A percentile compares a stretch with the other conserved stretches of the same genome.
Conservation (phyloP, 2,329 filamentous ascomycete species). For the Colletotrichum nymphaeae region DNA sequence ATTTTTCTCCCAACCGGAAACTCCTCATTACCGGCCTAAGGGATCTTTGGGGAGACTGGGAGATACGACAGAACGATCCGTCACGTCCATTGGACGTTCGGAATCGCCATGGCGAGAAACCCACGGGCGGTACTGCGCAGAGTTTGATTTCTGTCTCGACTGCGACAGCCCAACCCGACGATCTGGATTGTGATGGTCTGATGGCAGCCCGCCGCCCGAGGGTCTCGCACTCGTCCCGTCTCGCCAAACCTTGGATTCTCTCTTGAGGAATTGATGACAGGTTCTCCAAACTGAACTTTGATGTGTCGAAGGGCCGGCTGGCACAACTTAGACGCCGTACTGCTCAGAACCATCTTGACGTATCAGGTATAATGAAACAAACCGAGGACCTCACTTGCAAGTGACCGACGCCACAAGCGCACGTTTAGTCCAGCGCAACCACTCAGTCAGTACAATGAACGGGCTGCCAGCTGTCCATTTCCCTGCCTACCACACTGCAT, state of each 20-base stretch:
- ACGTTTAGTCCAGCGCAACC: slow-evolving; percentile 3
- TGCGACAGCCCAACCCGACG: slow-evolving; percentile 3
- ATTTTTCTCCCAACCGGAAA: slow-evolving; percentile 22
- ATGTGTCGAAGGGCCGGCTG: not conserved
- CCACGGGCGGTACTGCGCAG: not conserved
- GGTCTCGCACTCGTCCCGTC: slow-evolving; percentile 19
- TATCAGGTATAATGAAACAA: not conserved
- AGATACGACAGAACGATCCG: slow-evolving; percentile 13
- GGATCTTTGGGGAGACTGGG: not conserved
- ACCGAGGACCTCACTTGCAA: not conserved
- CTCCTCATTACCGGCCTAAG: slow-evolving; percentile 13
- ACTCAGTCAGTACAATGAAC: not conserved
- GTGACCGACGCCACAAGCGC: slow-evolving; percentile 22
- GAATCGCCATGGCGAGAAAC: not conserved
- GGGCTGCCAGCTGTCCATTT: not conserved
- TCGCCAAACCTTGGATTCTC: slow-evolving; percentile 7
- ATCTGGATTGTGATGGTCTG: slow-evolving; percentile 26
- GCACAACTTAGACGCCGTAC: not conserved
- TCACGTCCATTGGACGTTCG: slow-evolving; percentile 2
- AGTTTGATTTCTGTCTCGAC: slow-evolving; percentile 17
- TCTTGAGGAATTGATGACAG: slow-evolving; percentile 1
- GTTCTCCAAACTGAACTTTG: not conserved
- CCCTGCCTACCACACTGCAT: not conserved
- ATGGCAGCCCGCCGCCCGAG: not conserved
- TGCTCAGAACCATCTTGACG: not conserved